phyloP scores from a whole-genome alignment of 2,329 filamentous ascomycete species.

The Metarhizium humberi region DNA sequence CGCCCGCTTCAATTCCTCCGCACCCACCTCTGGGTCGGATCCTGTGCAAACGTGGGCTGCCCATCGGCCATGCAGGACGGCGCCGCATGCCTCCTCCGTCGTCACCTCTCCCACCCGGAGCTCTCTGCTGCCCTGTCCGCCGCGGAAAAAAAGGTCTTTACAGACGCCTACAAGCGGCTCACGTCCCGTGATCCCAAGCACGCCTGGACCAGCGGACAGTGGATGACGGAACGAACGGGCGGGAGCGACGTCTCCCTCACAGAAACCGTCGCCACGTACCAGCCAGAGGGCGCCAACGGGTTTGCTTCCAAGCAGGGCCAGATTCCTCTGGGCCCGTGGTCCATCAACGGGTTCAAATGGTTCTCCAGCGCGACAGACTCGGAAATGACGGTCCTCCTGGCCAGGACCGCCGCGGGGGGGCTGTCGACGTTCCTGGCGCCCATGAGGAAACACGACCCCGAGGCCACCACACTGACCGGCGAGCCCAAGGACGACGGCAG shows the following conservation, averaged over 20 bases:
- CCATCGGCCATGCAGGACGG: slow-evolving; percentile 61
- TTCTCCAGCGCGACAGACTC: slow-evolving; percentile 21
- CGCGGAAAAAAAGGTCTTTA: slow-evolving; percentile 33
- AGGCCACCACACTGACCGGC: slow-evolving; percentile 20
- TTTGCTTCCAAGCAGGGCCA: slow-evolving; percentile 11
- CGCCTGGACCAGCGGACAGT: slow-evolving; percentile 66
- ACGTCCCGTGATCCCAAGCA: slow-evolving; percentile 36
- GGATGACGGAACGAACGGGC: slow-evolving; percentile 66
- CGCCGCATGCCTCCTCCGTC: slow-evolving; percentile 41
- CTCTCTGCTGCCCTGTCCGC: slow-evolving; percentile 17
- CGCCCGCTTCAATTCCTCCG: slow-evolving; percentile 51
- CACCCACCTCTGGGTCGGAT: slow-evolving; percentile 49
- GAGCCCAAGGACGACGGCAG: slow-evolving; percentile 16
- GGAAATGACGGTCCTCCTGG: slow-evolving; percentile 51
- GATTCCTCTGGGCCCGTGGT: slow-evolving; percentile 44
- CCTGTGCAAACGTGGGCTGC: slow-evolving; percentile 52
- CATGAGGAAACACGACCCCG: slow-evolving; percentile 35
- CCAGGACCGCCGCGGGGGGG: slow-evolving; percentile 38
- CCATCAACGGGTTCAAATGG: slow-evolving; percentile 59
- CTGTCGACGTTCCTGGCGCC: slow-evolving; percentile 59
- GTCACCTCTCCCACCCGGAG: slow-evolving; percentile 26
- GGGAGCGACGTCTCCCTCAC: slow-evolving; percentile 61
- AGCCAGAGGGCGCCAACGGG: slow-evolving; percentile 8
- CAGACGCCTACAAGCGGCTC: slow-evolving; percentile 43
- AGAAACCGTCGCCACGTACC: slow-evolving; percentile 47